A percentile compares a stretch with the other conserved stretches of the same genome.
Conservation (phyloP, 768 basidiomycete species). For the Psilocybe subaeruginosa region DNA sequence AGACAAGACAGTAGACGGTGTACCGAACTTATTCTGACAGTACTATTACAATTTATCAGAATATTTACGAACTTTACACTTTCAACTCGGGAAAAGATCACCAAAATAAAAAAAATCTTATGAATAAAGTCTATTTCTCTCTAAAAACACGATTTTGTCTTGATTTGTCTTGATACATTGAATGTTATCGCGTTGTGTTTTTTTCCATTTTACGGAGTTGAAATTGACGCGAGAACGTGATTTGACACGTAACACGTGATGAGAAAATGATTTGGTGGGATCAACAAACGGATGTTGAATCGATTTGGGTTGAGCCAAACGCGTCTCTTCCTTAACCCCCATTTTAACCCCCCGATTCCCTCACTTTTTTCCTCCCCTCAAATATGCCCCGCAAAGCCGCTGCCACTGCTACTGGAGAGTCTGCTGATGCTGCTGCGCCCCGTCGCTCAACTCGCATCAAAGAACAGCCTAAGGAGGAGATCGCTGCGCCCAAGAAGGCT, state of each 20-base stretch:
- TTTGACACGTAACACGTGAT: conserved; percentile 34
- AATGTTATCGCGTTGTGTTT: conserved; percentile 18
- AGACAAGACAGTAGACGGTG: no score
- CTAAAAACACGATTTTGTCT: no score
- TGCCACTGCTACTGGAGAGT: conserved; percentile 40
- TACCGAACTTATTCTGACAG: no score
- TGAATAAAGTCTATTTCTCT: no score
- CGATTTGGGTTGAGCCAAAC: conserved; percentile 31
- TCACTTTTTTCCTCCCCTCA: conserved; percentile 4
- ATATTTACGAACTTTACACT: no score
- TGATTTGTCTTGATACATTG: not conserved
- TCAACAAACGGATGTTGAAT: conserved; percentile 38
- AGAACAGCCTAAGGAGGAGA: conserved; percentile 61
- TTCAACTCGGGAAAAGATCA: no score
- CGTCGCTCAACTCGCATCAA: conserved; percentile 81
- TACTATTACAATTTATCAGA: no score
- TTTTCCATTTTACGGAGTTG: conserved; percentile 11
- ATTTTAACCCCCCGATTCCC: conserved; percentile 20
- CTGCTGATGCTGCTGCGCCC: conserved; percentile 46
- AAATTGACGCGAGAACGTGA: conserved; percentile 24
- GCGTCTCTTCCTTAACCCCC: conserved; percentile 31
- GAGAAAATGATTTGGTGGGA: conserved; percentile 27
- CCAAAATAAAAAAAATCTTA: no score
- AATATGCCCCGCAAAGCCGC: conserved; percentile 77
- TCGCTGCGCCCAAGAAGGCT: conserved; percentile 56